Percentiles rank a stretch among this genome's conserved stretches.
phyloP scores from a whole-genome alignment of 139 green algal species.

The Mesotaenium endlicherianum region DNA sequence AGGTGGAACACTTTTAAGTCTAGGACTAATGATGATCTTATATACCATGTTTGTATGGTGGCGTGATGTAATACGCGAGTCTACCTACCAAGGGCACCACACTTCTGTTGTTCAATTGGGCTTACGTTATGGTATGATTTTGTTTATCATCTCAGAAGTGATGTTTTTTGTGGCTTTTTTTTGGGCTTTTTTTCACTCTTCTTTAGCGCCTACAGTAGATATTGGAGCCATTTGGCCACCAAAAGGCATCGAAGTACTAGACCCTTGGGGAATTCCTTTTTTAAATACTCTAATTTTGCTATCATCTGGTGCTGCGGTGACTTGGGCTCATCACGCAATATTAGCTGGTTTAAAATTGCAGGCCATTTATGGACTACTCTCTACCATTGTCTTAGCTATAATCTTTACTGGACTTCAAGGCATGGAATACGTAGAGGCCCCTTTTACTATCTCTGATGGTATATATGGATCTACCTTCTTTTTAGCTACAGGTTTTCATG shows the following conservation, averaged over 20 bases:
- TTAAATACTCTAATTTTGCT: conserved; percentile 68
- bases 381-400: conserved; percentile 60
- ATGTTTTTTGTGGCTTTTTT: conserved; percentile 73
- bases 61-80: conserved; percentile 67
- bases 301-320: conserved; percentile 61
- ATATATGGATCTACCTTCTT: conserved; percentile 70
- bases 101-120: conserved; percentile 62
- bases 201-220: conserved; percentile 63
- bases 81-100: conserved; percentile 61
- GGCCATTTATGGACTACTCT: conserved; percentile 50
- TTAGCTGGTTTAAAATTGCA: conserved; percentile 57
- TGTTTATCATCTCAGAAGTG: conserved; percentile 70
- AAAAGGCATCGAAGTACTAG: conserved; percentile 66
- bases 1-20: conserved; percentile 57
- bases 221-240: conserved; percentile 66
- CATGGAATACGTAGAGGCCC: conserved; percentile 65
- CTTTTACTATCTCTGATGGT: conserved; percentile 67
- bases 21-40: conserved; percentile 62
- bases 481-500: conserved; percentile 66
- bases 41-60: conserved; percentile 71
- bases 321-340: conserved; percentile 68
- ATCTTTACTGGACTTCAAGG: conserved; percentile 68
- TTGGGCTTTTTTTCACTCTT: conserved; percentile 71
- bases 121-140: conserved; percentile 67
- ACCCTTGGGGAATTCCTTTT: conserved; percentile 67